Evolutionary conservation across 768 basidiomycete species (phyloP).

Genomic region (Kwoniella mangroviensis): DNA sequence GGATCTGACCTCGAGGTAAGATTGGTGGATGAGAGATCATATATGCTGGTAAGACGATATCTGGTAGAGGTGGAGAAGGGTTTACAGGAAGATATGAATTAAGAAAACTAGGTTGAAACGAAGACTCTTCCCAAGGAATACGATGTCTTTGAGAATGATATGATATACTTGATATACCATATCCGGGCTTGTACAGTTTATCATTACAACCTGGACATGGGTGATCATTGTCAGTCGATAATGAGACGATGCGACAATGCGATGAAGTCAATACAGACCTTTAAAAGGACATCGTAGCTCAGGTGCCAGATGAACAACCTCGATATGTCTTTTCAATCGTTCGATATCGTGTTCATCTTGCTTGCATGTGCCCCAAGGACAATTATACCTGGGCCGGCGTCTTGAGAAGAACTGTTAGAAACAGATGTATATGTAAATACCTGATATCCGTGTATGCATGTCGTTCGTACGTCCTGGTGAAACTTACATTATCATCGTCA

Average conservation of each 20-base stretch:
- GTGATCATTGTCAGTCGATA: background rate
- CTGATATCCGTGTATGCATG: background rate
- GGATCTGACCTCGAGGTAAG: background rate
- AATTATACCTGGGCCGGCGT: background rate
- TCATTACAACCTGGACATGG: background rate
- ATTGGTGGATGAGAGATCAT: conserved; percentile 3
- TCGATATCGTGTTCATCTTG: background rate
- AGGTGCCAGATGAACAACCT: conserved; percentile 9
- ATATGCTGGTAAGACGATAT: conserved; percentile 12
- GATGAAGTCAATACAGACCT: background rate
- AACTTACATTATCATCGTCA: background rate
- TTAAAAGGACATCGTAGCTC: conserved; percentile 11
- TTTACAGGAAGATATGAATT: background rate
- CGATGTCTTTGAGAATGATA: conserved; percentile 7
- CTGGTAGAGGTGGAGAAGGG: background rate
- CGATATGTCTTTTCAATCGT: conserved; percentile 5
- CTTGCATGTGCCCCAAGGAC: conserved; percentile 13
- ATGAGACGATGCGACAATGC: background rate
- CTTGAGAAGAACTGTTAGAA: background rate
- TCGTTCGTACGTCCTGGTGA: background rate
- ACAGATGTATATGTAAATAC: background rate
- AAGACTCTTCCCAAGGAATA: background rate
- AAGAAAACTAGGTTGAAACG: background rate
- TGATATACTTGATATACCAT: background rate
- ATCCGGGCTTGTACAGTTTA: background rate